A percentile compares a stretch with the other conserved stretches of the same genome.
Conservation (phyloP, 495 filamentous ascomycete genomes). For the Cercophora newfieldiana region DNA sequence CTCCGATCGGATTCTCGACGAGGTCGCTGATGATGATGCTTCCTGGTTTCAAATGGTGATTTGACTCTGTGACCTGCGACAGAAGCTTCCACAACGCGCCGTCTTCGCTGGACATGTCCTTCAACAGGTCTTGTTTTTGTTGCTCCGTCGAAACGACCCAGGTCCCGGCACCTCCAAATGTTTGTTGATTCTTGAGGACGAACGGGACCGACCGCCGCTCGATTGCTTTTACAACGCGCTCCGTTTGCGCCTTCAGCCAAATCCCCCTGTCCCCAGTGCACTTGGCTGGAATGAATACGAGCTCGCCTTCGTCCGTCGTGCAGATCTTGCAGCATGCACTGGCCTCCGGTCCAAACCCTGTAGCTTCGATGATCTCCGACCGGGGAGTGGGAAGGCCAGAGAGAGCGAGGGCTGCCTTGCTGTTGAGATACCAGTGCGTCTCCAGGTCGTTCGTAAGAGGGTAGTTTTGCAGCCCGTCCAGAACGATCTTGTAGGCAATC, state of each 20-base stretch:
- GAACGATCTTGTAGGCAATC: slow-evolving; percentile 29
- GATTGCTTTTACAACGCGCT: slow-evolving; percentile 21
- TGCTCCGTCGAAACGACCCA: slow-evolving; percentile 27
- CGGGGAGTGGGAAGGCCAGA: slow-evolving; percentile 31
- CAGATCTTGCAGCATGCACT: slow-evolving; percentile 26
- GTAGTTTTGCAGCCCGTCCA: slow-evolving; percentile 28
- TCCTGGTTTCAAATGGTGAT: slow-evolving; percentile 30
- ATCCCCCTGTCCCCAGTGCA: slow-evolving; percentile 24
- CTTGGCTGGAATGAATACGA: neutral
- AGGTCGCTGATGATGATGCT: slow-evolving; percentile 30
- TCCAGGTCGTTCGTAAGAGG: slow-evolving; percentile 28
- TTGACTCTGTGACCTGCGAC: slow-evolving; percentile 26
- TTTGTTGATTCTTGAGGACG: slow-evolving; percentile 39
- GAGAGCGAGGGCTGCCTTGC: slow-evolving; percentile 27
- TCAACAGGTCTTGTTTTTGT: slow-evolving; percentile 24
- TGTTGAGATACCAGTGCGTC: slow-evolving; percentile 35
- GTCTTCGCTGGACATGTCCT: slow-evolving; percentile 18
- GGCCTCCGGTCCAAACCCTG: neutral
- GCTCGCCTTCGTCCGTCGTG: neutral
- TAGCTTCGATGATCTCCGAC: slow-evolving; percentile 22
- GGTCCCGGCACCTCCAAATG: slow-evolving; percentile 39
- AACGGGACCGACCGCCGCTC: slow-evolving; percentile 27
- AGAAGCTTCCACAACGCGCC: slow-evolving; percentile 30
- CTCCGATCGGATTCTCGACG: slow-evolving; percentile 24
- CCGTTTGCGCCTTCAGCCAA: slow-evolving; percentile 29